These are phyloP conservation scores for Artemisia tridentata DNA, from an alignment of 129 eudicot genomes.

Conservation along the genomic window DNA sequence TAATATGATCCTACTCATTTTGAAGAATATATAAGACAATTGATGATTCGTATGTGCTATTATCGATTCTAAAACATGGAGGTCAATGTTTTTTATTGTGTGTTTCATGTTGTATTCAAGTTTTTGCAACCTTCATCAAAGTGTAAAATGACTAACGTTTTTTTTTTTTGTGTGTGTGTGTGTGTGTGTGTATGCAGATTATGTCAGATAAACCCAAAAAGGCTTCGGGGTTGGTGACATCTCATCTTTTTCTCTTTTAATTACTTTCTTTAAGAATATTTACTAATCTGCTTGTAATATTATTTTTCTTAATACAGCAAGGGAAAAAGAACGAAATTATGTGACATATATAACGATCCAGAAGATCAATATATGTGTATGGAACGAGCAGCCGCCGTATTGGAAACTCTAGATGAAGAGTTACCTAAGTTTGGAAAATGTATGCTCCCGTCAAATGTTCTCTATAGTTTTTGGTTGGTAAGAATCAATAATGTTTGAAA, in stretches of 20 bases:
- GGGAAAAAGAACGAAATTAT: conserved; percentile 47
- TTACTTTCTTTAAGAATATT: background rate
- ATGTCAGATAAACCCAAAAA: conserved; percentile 34
- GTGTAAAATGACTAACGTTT: background rate
- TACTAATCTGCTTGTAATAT: background rate
- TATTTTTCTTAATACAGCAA: conserved; percentile 31
- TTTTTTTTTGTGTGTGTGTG: too few species aligned
- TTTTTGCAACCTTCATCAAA: conserved; percentile 13
- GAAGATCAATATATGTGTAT: conserved; percentile 56
- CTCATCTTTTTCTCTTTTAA: background rate
- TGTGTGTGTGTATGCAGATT: conserved; percentile 44
- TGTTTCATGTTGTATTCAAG: background rate
- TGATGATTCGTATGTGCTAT: too few species aligned
- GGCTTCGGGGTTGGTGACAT: conserved; percentile 38
- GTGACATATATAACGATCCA: conserved; percentile 51
- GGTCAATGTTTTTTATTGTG: background rate
- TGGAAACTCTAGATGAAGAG: conserved; percentile 36
- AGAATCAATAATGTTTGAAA: conserved; percentile 29
- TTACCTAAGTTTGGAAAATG: conserved; percentile 65
- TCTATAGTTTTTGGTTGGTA: conserved; percentile 84
- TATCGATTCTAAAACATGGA: background rate
- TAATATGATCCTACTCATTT: too few species aligned
- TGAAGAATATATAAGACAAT: too few species aligned
- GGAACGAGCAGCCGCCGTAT: conserved; percentile 65
- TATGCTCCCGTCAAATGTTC: conserved; percentile 84